Evolutionary conservation across 495 filamentous ascomycete species (phyloP).

Genomic region (Venustampulla echinocandica): DNA sequence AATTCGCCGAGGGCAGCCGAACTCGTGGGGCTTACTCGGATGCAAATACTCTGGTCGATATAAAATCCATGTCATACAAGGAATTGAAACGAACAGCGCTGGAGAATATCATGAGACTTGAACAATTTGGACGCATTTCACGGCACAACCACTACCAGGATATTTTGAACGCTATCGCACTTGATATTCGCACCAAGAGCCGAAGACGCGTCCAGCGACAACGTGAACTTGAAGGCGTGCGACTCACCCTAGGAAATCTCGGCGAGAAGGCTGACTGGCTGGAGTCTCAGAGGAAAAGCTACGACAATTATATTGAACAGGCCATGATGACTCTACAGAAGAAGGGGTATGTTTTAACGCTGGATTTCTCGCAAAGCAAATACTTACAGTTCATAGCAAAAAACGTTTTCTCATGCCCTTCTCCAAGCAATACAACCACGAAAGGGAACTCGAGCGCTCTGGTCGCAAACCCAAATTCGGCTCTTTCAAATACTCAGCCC

Average conservation of each 20-base stretch:
- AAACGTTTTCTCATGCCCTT: constrained; percentile 93
- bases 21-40: constrained; percentile 85
- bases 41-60: constrained; percentile 73
- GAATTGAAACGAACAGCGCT: constrained; percentile 88
- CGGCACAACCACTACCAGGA: constrained; percentile 95
- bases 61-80: constrained; percentile 81
- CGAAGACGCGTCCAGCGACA: constrained; percentile 82
- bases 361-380: constrained; percentile 3
- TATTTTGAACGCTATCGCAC: constrained; percentile 88
- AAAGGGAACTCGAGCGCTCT: constrained; percentile 81
- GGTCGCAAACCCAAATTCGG: constrained; percentile 95
- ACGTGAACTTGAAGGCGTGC: constrained; percentile 81
- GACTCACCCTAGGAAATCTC: constrained; percentile 71
- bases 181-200: constrained; percentile 96
- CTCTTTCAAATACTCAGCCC: constrained; percentile 90
- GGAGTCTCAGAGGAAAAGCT: constrained; percentile 89
- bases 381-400: constrained; percentile 42
- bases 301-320: constrained; percentile 98
- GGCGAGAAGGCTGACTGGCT: constrained; percentile 89
- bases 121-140: constrained; percentile 74
- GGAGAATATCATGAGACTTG: constrained; percentile 87
- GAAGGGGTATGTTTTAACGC: constrained; percentile 52
- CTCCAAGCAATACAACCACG: constrained; percentile 97
- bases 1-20: constrained; percentile 59
- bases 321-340: constrained; percentile 98